A percentile compares a stretch with the other conserved stretches of the same genome.
Conservation (phyloP, 371 early-diverging fungal species). For the Circinella minor region DNA sequence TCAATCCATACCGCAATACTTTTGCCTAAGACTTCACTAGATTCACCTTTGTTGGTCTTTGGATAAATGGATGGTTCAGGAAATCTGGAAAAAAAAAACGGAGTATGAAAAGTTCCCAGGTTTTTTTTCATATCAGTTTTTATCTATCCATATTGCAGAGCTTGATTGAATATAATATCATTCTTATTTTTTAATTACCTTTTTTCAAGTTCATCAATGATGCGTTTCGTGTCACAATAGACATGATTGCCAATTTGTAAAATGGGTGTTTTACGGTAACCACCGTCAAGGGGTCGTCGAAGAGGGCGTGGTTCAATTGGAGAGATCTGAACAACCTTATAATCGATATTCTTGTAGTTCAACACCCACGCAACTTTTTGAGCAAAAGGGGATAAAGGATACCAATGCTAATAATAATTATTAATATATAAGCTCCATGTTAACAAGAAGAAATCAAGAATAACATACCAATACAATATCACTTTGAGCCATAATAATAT, state of each 20-base stretch:
- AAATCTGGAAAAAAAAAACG: constrained; percentile 11
- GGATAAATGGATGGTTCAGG: constrained; percentile 25
- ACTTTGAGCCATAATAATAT: neutral
- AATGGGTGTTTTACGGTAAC: constrained; percentile 64
- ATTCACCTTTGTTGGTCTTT: constrained; percentile 9
- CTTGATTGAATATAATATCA: no score
- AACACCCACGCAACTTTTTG: constrained; percentile 41
- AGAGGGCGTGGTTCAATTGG: constrained; percentile 40
- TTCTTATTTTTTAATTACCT: constrained; percentile 27
- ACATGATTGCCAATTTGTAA: constrained; percentile 65
- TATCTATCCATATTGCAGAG: neutral
- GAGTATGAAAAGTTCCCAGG: neutral
- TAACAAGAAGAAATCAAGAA: no score
- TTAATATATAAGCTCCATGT: no score
- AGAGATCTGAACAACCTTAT: constrained; percentile 37
- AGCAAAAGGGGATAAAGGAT: constrained; percentile 34
- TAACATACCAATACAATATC: neutral
- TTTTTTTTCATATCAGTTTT: no score
- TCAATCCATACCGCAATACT: constrained; percentile 24
- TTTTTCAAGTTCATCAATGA: constrained; percentile 55
- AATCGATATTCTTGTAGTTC: constrained; percentile 43
- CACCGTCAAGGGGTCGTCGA: constrained; percentile 55
- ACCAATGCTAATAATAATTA: constrained; percentile 33
- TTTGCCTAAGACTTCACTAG: constrained; percentile 6
- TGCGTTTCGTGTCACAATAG: constrained; percentile 56